phyloP scores from a whole-genome alignment of 371 early-diverging fungal species.

The Lichtheimia hyalospora region DNA sequence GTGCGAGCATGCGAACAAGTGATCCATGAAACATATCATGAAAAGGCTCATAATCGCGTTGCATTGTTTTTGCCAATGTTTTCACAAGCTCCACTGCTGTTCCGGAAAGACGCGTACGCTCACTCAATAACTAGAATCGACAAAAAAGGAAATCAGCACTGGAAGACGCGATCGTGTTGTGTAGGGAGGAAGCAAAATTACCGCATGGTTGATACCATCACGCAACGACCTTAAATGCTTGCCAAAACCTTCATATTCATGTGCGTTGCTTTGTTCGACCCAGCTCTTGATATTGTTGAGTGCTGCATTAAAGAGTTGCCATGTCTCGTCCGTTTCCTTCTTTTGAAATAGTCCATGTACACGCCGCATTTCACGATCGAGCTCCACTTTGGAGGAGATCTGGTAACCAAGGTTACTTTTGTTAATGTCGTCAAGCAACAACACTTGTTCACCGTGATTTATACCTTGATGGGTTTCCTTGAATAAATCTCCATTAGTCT shows the following conservation, averaged over 20 bases:
- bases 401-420: neutral
- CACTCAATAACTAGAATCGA: conserved; percentile 44
- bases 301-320: conserved; percentile 34
- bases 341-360: conserved; percentile 23
- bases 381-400: conserved; percentile 29
- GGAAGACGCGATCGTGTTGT: conserved; percentile 20
- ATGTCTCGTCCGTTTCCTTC: conserved; percentile 36
- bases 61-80: conserved; percentile 40
- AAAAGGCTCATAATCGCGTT: conserved; percentile 44
- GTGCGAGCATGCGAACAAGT: conserved; percentile 47
- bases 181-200: neutral
- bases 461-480: conserved; percentile 11
- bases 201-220: neutral
- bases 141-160: conserved; percentile 2
- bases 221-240: conserved; percentile 30
- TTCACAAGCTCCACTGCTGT: conserved; percentile 52
- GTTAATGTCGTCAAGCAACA: neutral
- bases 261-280: conserved; percentile 21
- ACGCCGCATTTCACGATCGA: conserved; percentile 40
- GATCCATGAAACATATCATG: conserved; percentile 45
- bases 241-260: conserved; percentile 28
- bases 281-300: conserved; percentile 29
- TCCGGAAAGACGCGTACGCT: conserved; percentile 55
- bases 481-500: conserved; percentile 10
- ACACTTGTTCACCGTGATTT: neutral